Evolutionary conservation across 2,329 filamentous ascomycete genomes (phyloP), one percentile per base, ranked within the genome.

Genomic region (Lachnellula subtilissima): DNA sequence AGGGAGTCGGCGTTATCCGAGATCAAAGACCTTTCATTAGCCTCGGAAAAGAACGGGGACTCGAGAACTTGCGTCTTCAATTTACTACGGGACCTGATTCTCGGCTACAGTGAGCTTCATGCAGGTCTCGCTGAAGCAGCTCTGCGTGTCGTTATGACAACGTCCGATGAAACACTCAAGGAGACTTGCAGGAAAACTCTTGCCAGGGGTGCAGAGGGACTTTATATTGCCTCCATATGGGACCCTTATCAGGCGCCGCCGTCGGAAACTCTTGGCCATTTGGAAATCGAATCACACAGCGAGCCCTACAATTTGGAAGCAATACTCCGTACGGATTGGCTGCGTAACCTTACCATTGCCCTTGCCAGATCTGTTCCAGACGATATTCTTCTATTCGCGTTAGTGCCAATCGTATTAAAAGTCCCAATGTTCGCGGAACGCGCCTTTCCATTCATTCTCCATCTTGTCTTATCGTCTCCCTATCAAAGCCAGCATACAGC

Each of bases 391-490:
- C 76, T 97, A 42, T 81, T 81, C 11, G 81, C 87, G 2, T 72
- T 97, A 23, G 76, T 81, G 1, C 81, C 82, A 5, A 79, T 94
- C 40, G 75, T 97, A 4, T 71, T 76, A 12, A 78, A 79, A 12
- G 82, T 93, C 25, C 78, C 82, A 42, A 81, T 82, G 0, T 85
- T 97, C 67, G 87, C 91, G 0, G 81, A 86, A 58, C 81, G 85
- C 43, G 77, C 90, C 0, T 86, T 97, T 50, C 91, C 92, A 0
- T 95, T 89, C 62, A 81, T 97, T 52, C 76, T 96, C 3, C 95
- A 99, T 71, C 76, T 96, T 43, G 84, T 91, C 15, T 77, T 99
- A 0, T 75, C 85, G 1, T 80, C 83, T 42, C 86, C 93, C 65
- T 72, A 81, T n/a, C 79, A 87, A 28, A 77, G 78, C 40, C 79